Percentiles rank a stretch among this genome's conserved stretches.
phyloP scores from a whole-genome alignment of 257 asterid genomes.

The Schizonepeta tenuifolia region DNA sequence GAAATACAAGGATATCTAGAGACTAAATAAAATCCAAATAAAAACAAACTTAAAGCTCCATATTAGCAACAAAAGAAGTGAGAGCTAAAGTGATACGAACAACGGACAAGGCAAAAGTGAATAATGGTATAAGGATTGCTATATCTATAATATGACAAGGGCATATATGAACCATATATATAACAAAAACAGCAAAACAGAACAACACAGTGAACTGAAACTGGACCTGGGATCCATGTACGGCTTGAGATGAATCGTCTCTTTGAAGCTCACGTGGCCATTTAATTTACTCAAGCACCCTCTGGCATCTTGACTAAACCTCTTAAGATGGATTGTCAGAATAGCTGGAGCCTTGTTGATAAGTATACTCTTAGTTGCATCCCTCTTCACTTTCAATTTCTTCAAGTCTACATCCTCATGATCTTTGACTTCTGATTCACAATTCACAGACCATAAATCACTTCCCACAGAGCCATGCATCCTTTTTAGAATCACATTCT shows the following conservation, averaged over 20 bases:
- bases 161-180: too few species aligned
- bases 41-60: background rate
- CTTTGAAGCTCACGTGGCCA: slow-evolving; percentile 79
- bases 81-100: background rate
- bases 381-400: slow-evolving; percentile 79
- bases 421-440: slow-evolving; percentile 49
- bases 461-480: slow-evolving; percentile 35
- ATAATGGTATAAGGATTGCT: slow-evolving; percentile 7
- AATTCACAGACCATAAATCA: slow-evolving; percentile 28
- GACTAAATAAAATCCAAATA: background rate
- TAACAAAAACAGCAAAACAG: slow-evolving; percentile 22
- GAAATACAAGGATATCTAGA: too few species aligned
- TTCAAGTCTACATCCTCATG: slow-evolving; percentile 49
- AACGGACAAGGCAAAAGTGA: background rate
- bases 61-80: background rate
- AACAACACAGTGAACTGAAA: slow-evolving; percentile 27
- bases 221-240: slow-evolving; percentile 76
- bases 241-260: slow-evolving; percentile 68
- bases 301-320: slow-evolving; percentile 87
- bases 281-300: slow-evolving; percentile 86
- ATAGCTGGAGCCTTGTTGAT: slow-evolving; percentile 71
- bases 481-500: slow-evolving; percentile 37
- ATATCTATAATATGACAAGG: slow-evolving; percentile 8
- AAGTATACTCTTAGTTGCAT: slow-evolving; percentile 79
- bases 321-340: slow-evolving; percentile 82